Base-by-base conservation (phyloP, 2,329 filamentous ascomycete genomes). In the Cercospora sojina region DNA sequence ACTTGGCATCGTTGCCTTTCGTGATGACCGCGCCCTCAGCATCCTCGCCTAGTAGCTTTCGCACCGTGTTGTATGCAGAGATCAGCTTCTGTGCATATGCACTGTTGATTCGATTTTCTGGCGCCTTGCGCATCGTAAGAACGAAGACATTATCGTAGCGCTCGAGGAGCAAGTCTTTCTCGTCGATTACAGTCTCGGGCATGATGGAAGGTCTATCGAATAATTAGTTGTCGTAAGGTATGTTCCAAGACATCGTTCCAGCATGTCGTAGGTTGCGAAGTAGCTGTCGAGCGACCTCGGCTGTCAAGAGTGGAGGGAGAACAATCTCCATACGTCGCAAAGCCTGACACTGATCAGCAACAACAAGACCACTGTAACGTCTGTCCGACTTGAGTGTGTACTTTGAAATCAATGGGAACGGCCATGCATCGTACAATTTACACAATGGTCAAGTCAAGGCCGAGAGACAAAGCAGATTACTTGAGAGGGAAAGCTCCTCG, bases 21-120 rank as follows among this genome's bases (percentile, higher is more conserved):
- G 83, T 85, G 51, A 86, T 83, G 3, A 87, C 82, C 20, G 83
- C 83, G 0, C 84, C 84, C 64, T 83, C 81, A 3, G 80, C 78
- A 58, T 82, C 79, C 9, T 81, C 76, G 0, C 83, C 82, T 5
- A 86, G 74, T 3, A 81, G 77, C 29, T 72, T 75, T 67, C 85
- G 81, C 38, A 86, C 81, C 18, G 79, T 76, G 69, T 80, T 80
- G 64, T 84, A 81, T 2, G 84, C 82, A 35, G 77, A 73, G 67
- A 86, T 86, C 41, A 86, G 80, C 67, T 84, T 83, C 73, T 86
- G 84, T 49, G 82, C 82, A 68, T 82, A 85, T 7, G 74, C 76
- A 16, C 79, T 78, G 71, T 83, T 84, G 57, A 86, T 72, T 23
- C 84, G 79, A 72, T 87, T 86, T 72, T 86, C 84, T 1, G 83